Percentiles rank a stretch among this genome's conserved stretches.
Evolutionary conservation across 2,329 filamentous ascomycete species (phyloP).

Genomic region (Trichoderma afroharzianum): DNA sequence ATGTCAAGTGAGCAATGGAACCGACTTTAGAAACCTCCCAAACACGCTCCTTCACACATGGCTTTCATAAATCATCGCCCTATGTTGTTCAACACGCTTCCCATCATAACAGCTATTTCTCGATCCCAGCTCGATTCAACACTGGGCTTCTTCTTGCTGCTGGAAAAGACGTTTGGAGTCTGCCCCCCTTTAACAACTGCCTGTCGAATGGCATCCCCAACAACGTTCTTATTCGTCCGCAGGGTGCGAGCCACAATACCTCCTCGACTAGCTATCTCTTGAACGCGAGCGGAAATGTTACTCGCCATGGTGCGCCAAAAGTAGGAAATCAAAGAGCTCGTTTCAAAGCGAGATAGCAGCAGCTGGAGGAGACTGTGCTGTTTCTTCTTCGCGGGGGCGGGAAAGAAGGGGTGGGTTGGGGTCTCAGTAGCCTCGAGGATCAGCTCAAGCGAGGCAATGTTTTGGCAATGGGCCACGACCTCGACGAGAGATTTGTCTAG

Average conservation of each 20-base stretch:
- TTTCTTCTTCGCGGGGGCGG: conserved; percentile 31
- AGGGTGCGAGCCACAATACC: conserved; percentile 81
- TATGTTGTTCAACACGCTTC: conserved; percentile 65
- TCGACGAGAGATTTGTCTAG: conserved; percentile 80
- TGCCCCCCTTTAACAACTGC: conserved; percentile 78
- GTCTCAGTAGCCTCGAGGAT: conserved; percentile 67
- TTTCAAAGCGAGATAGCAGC: conserved; percentile 76
- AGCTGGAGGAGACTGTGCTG: conserved; percentile 61
- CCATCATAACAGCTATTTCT: conserved; percentile 92
- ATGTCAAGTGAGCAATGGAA: neutral
- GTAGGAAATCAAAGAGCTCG: conserved; percentile 79
- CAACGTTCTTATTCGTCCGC: conserved; percentile 67
- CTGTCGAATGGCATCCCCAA: conserved; percentile 74
- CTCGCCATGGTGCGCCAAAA: conserved; percentile 91
- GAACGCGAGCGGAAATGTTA: conserved; percentile 69
- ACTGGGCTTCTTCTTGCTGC: conserved; percentile 43
- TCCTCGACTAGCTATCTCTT: conserved; percentile 78
- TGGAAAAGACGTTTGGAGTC: conserved; percentile 54
- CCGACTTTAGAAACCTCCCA: too few species aligned
- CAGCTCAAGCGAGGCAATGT: conserved; percentile 80
- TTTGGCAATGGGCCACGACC: conserved; percentile 80
- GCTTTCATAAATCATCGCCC: conserved; percentile 31
- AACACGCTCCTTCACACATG: neutral
- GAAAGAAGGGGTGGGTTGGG: conserved; percentile 65
- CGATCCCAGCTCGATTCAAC: conserved; percentile 69